A percentile compares a stretch with the other conserved stretches of the same genome.
phyloP scores from a whole-genome alignment of 2,329 filamentous ascomycete species.

The Rutstroemia sp. region DNA sequence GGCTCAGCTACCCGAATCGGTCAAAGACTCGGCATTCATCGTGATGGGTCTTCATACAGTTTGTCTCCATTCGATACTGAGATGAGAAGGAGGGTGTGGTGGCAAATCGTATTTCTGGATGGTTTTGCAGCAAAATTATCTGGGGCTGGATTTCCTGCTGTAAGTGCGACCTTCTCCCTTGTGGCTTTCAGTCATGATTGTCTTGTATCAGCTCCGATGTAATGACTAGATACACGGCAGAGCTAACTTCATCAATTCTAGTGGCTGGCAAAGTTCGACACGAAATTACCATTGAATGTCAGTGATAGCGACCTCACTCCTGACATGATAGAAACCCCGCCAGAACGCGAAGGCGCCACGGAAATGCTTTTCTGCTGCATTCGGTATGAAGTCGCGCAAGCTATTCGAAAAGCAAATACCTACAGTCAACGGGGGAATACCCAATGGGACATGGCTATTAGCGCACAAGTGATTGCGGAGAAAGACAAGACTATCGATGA shows the following conservation, averaged over 20 bases:
- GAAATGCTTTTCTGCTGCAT: slow-evolving; percentile 39
- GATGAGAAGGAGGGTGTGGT: slow-evolving; percentile 55
- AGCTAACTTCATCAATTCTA: background rate
- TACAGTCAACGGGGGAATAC: background rate
- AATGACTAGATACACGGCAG: background rate
- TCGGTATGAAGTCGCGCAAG: slow-evolving; percentile 30
- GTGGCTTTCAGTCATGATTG: background rate
- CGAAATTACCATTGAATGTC: slow-evolving; percentile 44
- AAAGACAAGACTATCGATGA: slow-evolving; percentile 27
- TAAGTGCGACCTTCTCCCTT: background rate
- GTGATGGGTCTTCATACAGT: slow-evolving; percentile 33
- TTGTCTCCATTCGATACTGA: slow-evolving; percentile 47
- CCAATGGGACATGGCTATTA: background rate
- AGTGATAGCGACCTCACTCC: slow-evolving; percentile 46
- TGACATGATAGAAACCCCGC: slow-evolving; percentile 34
- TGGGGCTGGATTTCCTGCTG: slow-evolving; percentile 37
- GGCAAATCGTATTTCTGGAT: slow-evolving; percentile 55
- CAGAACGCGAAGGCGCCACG: slow-evolving; percentile 36
- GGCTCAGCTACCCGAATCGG: slow-evolving; percentile 41
- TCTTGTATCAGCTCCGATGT: background rate
- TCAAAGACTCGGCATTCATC: slow-evolving; percentile 42
- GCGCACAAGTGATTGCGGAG: background rate
- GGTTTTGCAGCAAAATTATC: slow-evolving; percentile 48
- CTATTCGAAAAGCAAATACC: slow-evolving; percentile 14
- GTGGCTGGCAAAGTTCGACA: slow-evolving; percentile 38